Base-by-base conservation (phyloP, 2,329 filamentous ascomycete species). In the Hymenoscyphus occultus region DNA sequence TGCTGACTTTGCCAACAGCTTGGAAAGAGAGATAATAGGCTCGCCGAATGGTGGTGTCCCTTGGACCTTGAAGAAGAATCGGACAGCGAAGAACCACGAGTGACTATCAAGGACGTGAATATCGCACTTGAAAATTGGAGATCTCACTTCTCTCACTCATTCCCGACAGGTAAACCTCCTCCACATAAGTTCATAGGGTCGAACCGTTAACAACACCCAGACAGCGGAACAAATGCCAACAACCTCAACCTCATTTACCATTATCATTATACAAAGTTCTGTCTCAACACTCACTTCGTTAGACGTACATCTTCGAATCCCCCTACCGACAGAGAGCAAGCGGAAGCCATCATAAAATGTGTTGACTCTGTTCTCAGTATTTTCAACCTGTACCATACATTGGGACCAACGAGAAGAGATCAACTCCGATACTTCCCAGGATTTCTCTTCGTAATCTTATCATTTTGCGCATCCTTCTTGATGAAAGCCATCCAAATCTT, bases 221-320 rank as follows among this genome's bases (percentile, higher is more conserved):
- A 28, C 16, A 28, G 40, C 9, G 13, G 39, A 31, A 10, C 59
- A 16, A 60, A 60, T 40, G 14, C 59, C 16, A 60, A 40, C 40
- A 45, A 48, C 28, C 39, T 60, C 28, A 60, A 40, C n/a, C 19
- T 48, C 10, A 19, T 40, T 5, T 60, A 60, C 40, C 40, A 60
- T 48, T 48, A 14, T 16, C 28, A 48, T 16, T 48, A 60, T n/a
- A 60, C 59, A 13, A 42, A 16, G 14, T 60, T 48, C 39, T 48
- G 59, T 40, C 39, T 60, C n/a, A 32, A 60, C 16, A 60, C 22
- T 40, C 59, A 60, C 39, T 60, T 60, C 59, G 31, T 60, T 4
- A n/a, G 59, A 48, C 39, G 22, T 32, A 22, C 35, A n/a, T 32
- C 40, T 5, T n/a, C 28, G 7, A 32, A 60, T 28, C 13, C 16